These are phyloP conservation scores for Ustilago tritici DNA, from an alignment of 1,284 basidiomycete species.

Conservation along the genomic window DNA sequence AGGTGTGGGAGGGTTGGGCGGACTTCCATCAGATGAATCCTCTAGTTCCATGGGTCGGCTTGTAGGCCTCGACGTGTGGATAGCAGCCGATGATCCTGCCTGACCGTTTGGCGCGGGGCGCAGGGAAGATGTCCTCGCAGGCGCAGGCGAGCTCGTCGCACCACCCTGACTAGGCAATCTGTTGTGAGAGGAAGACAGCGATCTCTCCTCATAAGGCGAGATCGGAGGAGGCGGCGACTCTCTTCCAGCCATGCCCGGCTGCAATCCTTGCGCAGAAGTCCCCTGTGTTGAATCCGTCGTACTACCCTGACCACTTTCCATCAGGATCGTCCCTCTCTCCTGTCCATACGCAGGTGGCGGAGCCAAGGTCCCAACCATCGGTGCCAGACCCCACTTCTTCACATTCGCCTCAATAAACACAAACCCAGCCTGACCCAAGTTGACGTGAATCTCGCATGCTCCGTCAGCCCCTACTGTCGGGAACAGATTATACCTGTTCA, in stretches of 20 bases:
- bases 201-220: conserved; percentile 49
- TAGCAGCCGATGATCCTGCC: not conserved
- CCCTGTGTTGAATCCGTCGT: conserved; percentile 23
- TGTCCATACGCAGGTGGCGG: conserved; percentile 69
- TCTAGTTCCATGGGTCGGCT: conserved; percentile 39
- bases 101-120: conserved; percentile 12
- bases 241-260: conserved; percentile 1
- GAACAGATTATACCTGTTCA: conserved; percentile 67
- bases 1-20: conserved; percentile 74
- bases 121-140: conserved; percentile 39
- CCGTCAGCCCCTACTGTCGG: conserved; percentile 68
- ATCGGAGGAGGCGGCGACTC: conserved; percentile 49
- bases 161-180: conserved; percentile 1
- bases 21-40: conserved; percentile 52
- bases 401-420: conserved; percentile 70
- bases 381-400: conserved; percentile 69
- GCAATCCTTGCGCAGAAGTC: conserved; percentile 2
- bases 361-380: conserved; percentile 68
- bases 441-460: conserved; percentile 67
- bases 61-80: conserved; percentile 21
- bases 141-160: conserved; percentile 19
- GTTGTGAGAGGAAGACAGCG: conserved; percentile 31
- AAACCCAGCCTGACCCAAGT: conserved; percentile 69
- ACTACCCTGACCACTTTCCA: conserved; percentile 60
- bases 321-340: conserved; percentile 69